These are phyloP conservation scores for Solanum appendiculatum DNA, from an alignment of 257 asterid species.

Conservation along the genomic window DNA sequence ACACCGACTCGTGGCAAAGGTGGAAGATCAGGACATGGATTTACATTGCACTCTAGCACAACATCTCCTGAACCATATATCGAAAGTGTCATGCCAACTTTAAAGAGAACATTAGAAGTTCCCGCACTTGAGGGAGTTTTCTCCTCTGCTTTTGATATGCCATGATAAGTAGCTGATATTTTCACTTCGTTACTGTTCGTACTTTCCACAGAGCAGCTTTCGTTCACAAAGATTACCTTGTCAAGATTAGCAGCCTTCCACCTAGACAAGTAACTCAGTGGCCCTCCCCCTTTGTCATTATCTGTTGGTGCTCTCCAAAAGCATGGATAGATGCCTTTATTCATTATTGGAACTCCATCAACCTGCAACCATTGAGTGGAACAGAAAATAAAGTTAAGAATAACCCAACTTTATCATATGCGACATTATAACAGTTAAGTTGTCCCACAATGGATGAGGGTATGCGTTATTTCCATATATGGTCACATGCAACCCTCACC, in stretches of 20 bases:
- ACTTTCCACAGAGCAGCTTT: conserved; percentile 44
- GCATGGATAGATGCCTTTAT: conserved; percentile 74
- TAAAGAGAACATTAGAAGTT: conserved; percentile 27
- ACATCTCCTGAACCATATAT: conserved; percentile 80
- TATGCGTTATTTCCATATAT: neutral
- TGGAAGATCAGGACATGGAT: conserved; percentile 65
- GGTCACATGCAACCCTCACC: neutral
- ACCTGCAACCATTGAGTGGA: conserved; percentile 33
- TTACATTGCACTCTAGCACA: conserved; percentile 57
- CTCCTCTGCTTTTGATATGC: conserved; percentile 33
- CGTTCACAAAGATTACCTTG: conserved; percentile 27
- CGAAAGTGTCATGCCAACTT: conserved; percentile 42
- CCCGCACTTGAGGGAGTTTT: conserved; percentile 15
- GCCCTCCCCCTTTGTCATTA: conserved; percentile 93
- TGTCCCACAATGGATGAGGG: neutral
- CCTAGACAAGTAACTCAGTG: conserved; percentile 52
- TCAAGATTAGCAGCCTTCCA: conserved; percentile 73
- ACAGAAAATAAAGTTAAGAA: neutral
- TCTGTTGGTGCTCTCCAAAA: conserved; percentile 99
- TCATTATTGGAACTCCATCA: conserved; percentile 48
- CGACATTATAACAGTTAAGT: neutral
- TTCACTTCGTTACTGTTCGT: conserved; percentile 39
- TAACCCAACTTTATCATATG: neutral
- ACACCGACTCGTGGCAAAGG: conserved; percentile 95
- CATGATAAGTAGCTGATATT: conserved; percentile 41